Conservation (phyloP, 192 early-diverging fungal species). For the Podochytrium sp. region DNA sequence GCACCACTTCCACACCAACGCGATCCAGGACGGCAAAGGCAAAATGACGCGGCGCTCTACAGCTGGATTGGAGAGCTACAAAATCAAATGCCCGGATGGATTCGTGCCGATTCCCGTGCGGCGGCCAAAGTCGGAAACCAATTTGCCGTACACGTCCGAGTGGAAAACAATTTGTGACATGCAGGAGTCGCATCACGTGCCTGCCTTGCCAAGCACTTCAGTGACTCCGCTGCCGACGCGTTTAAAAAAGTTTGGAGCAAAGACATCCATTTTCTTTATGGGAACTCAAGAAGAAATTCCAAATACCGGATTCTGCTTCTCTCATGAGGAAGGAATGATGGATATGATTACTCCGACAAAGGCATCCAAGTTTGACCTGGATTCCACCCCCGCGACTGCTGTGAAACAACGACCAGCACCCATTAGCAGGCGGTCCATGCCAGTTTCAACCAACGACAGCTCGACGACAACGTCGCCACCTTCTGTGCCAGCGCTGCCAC, state of each 20-base stretch:
- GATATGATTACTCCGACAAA: constrained; percentile 51
- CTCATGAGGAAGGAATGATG: constrained; percentile 57
- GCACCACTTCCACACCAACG: neutral
- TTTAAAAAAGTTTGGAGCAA: neutral
- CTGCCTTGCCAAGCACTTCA: neutral
- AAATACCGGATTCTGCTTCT: constrained; percentile 59
- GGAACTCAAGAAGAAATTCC: constrained; percentile 40
- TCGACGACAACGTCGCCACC: too few species aligned
- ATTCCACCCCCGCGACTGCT: neutral
- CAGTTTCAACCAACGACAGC: too few species aligned
- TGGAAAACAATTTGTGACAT: constrained; percentile 12
- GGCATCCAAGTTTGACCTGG: neutral
- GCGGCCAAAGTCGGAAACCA: constrained; percentile 20
- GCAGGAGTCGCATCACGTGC: neutral
- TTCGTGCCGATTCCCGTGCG: constrained; percentile 15
- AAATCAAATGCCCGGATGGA: constrained; percentile 24
- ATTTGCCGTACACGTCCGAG: neutral
- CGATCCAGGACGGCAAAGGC: neutral
- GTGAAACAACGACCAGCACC: too few species aligned
- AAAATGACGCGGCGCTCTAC: neutral
- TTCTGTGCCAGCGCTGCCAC: too few species aligned
- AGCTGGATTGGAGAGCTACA: constrained; percentile 8
- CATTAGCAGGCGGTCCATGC: too few species aligned
- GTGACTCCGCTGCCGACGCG: neutral
- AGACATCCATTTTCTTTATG: constrained; percentile 53